Evolutionary conservation across 306 rosid species (phyloP), one percentile per base, ranked within the genome.

Genomic region (Herpetospermum pedunculosum): DNA sequence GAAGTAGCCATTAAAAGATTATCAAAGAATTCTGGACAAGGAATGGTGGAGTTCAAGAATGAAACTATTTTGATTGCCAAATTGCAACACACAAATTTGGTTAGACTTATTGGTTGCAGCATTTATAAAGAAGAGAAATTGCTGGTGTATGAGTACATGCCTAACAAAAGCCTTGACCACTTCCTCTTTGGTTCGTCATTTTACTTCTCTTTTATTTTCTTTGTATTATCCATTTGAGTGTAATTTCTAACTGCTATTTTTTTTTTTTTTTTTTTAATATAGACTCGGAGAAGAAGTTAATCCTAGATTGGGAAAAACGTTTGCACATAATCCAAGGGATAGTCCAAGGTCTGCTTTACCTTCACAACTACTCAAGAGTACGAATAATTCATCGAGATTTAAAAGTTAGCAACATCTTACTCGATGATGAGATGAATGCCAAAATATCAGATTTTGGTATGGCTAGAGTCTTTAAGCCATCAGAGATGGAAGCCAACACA

Each of bases 371-470:
- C 72, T 85, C 86, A 10, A 81, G 87, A 32, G 48, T 83, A 78
- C 46, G 72, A 68, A 29, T 67, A 78, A 28, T 55, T 25, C 62
- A 55, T 26, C 30, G 62, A 55, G 62, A 55, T 25, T 23, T 55
- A 26, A 21, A 26, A 26, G 62, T 55, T 25, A 55, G 62, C 34
- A 55, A 55, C 16, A 25, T 55, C 18, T 25, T 55, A 55, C 82
- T 85, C 65, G 86, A 85, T 65, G 40, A 79, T 14, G 76, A 69
- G 35, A 78, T 86, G 85, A 86, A 75, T 23, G 83, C 84, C 0
- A 79, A 84, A 77, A 77, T 86, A 68, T 77, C 87, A 1, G 81
- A 83, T 75, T 86, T 83, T 55, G 85, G 84, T n/a, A 47, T 86
- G 84, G 87, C 84, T 53, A 63, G 80, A 52, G 81, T 83, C 46